These are phyloP conservation scores for Blastocystis sp. DNA, from an alignment of 352 stramenopile species.

Conservation along the genomic window DNA sequence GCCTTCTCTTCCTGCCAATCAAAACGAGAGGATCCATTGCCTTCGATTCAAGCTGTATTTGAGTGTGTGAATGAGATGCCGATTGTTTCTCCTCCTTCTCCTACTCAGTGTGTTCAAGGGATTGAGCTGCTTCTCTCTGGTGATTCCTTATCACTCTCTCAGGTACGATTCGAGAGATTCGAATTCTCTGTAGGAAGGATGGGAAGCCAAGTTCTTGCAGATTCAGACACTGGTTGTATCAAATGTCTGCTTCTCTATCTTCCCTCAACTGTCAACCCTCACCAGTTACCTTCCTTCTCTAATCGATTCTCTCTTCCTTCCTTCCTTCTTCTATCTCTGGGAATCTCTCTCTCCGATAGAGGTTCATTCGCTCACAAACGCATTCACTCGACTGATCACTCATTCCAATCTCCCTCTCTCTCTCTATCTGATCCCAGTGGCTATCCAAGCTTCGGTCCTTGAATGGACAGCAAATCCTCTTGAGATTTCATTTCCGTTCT, in stretches of 20 bases:
- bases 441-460: not conserved
- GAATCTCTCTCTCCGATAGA: not conserved
- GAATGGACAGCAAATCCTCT: not conserved
- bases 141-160: not conserved
- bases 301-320: not conserved
- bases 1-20: not conserved
- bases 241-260: not conserved
- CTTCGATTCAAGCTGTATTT: too few species aligned
- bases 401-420: not conserved
- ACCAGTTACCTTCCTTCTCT: not conserved
- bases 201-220: not conserved
- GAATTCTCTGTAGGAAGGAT: not conserved
- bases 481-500: not conserved
- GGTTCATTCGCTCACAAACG: not conserved
- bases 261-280: not conserved
- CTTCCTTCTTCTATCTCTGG: conserved; percentile 19
- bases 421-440: not conserved
- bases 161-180: not conserved
- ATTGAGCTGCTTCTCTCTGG: not conserved
- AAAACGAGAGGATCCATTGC: too few species aligned
- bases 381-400: not conserved
- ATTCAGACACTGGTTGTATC: not conserved
- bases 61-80: too few species aligned
- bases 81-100: not conserved
- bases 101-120: not conserved